Conservation (phyloP, 169 alveolate species). For the Cryptosporidium canis region DNA sequence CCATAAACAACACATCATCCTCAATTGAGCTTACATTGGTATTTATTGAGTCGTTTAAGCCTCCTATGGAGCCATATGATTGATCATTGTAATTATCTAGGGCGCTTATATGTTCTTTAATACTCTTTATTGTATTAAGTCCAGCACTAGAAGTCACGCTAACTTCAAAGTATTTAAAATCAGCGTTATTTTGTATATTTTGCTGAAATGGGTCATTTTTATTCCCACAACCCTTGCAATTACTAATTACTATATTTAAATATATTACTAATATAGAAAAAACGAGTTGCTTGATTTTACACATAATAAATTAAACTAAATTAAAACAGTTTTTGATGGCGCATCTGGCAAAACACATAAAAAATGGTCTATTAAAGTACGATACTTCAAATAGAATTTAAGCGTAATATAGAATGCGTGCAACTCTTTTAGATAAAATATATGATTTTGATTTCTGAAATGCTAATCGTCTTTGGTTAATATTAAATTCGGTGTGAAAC, state of each 20-base stretch:
- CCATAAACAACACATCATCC: conserved; percentile 43
- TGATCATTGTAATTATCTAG: conserved; percentile 12
- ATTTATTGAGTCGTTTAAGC: neutral
- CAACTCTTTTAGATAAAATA: too few species aligned
- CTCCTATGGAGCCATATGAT: neutral
- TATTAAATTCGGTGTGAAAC: too few species aligned
- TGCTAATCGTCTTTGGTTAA: too few species aligned
- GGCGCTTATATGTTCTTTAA: conserved; percentile 15
- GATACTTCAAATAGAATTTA: too few species aligned
- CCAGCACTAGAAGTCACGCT: conserved; percentile 12
- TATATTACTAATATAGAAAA: neutral
- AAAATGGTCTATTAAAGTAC: too few species aligned
- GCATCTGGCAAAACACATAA: conserved; percentile 4
- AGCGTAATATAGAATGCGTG: too few species aligned
- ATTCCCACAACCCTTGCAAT: neutral
- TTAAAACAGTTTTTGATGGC: neutral
- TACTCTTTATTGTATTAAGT: conserved; percentile 13
- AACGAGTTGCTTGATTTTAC: neutral
- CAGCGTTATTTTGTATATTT: neutral
- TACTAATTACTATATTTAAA: neutral
- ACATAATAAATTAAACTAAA: neutral
- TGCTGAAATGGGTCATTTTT: neutral
- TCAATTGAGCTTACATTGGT: neutral
- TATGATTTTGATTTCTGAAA: too few species aligned
- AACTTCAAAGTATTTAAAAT: conserved; percentile 34